Evolutionary conservation across 2,329 filamentous ascomycete genomes (phyloP).

Genomic region (Apiospora hydei): DNA sequence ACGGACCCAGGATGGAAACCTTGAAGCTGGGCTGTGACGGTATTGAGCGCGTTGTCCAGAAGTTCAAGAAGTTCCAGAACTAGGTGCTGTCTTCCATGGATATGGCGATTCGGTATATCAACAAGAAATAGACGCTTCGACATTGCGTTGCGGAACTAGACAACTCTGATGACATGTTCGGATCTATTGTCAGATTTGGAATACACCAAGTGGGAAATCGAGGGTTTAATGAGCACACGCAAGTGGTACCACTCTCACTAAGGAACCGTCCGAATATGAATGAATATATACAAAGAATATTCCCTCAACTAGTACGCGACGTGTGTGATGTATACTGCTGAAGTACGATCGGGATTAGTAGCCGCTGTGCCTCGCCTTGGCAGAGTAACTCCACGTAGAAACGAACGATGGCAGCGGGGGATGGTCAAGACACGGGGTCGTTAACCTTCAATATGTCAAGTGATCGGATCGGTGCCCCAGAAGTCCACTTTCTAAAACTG

Average conservation of each 20-base stretch:
- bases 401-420: not conserved
- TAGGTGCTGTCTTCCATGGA: not conserved
- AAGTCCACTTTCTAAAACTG: not conserved
- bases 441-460: not conserved
- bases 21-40: conserved; percentile 82
- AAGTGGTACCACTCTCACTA: not conserved
- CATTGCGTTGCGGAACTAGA: not conserved
- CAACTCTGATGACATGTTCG: not conserved
- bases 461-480: conserved; percentile 1
- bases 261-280: not conserved
- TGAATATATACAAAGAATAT: not conserved
- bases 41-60: conserved; percentile 81
- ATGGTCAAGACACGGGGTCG: not conserved
- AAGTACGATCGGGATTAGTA: not conserved
- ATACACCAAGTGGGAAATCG: not conserved
- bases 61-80: conserved; percentile 50
- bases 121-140: not conserved
- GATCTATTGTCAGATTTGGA: not conserved
- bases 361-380: not conserved
- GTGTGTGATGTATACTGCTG: not conserved
- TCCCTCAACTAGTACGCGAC: not conserved
- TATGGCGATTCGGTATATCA: not conserved
- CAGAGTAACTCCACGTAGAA: not conserved
- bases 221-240: not conserved
- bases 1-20: conserved; percentile 82